Conservation (phyloP, 1,139 yeast genomes). For the Candida smagusa region DNA sequence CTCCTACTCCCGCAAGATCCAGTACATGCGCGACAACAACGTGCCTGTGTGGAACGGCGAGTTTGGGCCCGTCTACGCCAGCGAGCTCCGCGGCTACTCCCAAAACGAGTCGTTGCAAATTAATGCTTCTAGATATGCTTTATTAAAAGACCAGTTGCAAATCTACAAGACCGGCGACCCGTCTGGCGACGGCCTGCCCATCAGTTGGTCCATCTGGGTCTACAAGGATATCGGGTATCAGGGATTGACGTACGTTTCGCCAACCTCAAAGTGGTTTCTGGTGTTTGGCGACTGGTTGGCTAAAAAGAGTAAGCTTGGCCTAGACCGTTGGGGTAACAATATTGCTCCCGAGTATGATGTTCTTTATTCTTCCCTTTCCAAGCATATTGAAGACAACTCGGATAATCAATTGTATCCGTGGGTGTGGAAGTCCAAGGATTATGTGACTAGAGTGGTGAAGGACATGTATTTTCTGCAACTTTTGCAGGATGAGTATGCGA, state of each 20-base stretch:
- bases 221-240: constrained; percentile 50
- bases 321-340: constrained; percentile 48
- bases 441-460: constrained; percentile 33
- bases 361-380: constrained; percentile 28
- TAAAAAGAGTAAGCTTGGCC: constrained; percentile 40
- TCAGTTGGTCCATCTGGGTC: constrained; percentile 50
- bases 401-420: constrained; percentile 30
- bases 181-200: constrained; percentile 39
- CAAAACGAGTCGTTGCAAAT: constrained; percentile 26
- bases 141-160: constrained; percentile 40
- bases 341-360: constrained; percentile 33
- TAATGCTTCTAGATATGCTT: constrained; percentile 35
- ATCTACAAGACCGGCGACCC: constrained; percentile 43
- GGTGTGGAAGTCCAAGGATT: constrained; percentile 31
- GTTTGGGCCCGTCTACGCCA: constrained; percentile 48
- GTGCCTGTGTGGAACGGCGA: constrained; percentile 55
- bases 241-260: constrained; percentile 42
- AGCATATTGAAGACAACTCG: constrained; percentile 33
- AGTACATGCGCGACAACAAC: constrained; percentile 30
- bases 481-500: constrained; percentile 42
- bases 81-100: constrained; percentile 36
- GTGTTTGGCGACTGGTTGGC: constrained; percentile 36
- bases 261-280: constrained; percentile 38
- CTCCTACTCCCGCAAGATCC: constrained; percentile 39
- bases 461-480: constrained; percentile 41